Conservation (phyloP, 2,329 filamentous ascomycete genomes). For the Aspergillus sp. region DNA sequence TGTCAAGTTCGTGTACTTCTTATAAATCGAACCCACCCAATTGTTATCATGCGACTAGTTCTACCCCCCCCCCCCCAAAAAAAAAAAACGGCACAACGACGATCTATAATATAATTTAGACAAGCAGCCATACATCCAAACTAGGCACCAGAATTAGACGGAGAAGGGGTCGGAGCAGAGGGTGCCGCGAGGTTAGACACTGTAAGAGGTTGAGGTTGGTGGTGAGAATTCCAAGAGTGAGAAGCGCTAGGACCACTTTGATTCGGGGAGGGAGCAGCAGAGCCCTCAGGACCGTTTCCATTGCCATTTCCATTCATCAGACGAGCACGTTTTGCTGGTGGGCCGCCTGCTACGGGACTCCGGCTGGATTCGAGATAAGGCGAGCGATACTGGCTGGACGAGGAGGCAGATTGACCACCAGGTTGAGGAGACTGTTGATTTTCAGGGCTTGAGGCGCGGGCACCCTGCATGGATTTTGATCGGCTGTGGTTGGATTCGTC, state of each 20-base stretch:
- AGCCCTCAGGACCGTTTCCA: neutral
- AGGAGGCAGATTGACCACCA: constrained; percentile 12
- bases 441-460: constrained; percentile 21
- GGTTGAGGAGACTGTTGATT: constrained; percentile 15
- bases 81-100: too few relatives aligned
- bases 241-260: constrained; percentile 4
- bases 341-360: constrained; percentile 12
- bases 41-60: too few relatives aligned
- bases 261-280: constrained; percentile 1
- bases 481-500: constrained; percentile 7
- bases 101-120: too few relatives aligned
- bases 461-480: constrained; percentile 11
- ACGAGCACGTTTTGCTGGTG: constrained; percentile 29
- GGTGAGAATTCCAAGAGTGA: constrained; percentile 8
- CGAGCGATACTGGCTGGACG: constrained; percentile 23
- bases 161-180: constrained; percentile 19
- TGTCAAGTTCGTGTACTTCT: too few relatives aligned
- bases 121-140: neutral
- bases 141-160: constrained; percentile 6
- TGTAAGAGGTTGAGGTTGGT: constrained; percentile 5
- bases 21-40: too few relatives aligned
- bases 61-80: too few relatives aligned
- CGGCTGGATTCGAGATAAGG: constrained; percentile 23
- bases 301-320: constrained; percentile 27
- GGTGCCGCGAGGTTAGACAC: constrained; percentile 20